Evolutionary conservation across 768 basidiomycete species (phyloP), one percentile per base, ranked within the genome.

Genomic region (Tulasnella sp.): DNA sequence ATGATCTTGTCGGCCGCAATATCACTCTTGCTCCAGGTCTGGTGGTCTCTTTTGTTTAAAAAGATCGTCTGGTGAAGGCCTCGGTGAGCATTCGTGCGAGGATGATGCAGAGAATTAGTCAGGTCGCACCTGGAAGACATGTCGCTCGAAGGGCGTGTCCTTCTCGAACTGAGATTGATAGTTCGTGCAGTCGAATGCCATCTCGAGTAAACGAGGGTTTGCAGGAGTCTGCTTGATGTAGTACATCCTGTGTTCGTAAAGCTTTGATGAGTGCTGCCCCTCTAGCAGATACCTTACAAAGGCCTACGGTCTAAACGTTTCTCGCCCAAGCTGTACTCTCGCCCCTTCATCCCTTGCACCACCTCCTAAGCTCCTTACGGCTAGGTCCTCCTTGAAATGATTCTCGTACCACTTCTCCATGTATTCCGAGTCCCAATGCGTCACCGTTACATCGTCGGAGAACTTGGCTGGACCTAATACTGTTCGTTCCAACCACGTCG

Each of bases 381-480:
- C 75, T 34, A 42, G 27, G 10, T 46, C 75, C 36, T 38, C 52
- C 18, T 76, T 31, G 31, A 76, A 76, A 38, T 58, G 75, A 76
- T 76, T 76, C 27, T 40, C 46, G 24, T 76, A 76, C 75, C 75
- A 76, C 24, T 76, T 76, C 27, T 76, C 75, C 88, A 89, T 88
- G 80, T 89, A 88, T 0, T 84, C 84, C 1, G 86, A 79, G 76
- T 89, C 88, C 52, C 84, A 86, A 81, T 90, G 90, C 2, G 89
- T 90, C 42, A 89, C 88, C 0, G 87, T 88, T n/a, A 88, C 83
- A 75, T 89, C 87, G 84, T 86, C 56, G n/a, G 75, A 76, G 46
- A 76, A 86, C 84, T 87, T 88, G 68, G 88, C 87, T 52, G 82
- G 85, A 18, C 88, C 87, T 74, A 89, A 83, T 6, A 89, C 86